A percentile compares a stretch with the other conserved stretches of the same genome.
Conservation (phyloP, 176 grass and related monocot genomes). For the Oryza longistaminata region DNA sequence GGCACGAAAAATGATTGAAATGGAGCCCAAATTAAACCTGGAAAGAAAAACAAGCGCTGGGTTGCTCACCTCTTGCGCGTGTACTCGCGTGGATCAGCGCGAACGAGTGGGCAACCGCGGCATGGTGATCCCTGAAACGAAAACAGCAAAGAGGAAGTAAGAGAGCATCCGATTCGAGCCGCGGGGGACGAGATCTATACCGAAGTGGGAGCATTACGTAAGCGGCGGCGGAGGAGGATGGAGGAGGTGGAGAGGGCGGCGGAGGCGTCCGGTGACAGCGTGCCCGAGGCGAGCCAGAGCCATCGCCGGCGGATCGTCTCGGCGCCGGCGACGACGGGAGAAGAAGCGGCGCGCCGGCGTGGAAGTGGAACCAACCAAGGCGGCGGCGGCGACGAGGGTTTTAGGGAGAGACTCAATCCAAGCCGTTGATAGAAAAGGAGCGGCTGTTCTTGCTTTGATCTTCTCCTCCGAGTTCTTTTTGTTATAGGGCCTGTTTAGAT, state of each 20-base stretch:
- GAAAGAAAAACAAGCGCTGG: background rate
- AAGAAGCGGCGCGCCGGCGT: slow-evolving; percentile 1
- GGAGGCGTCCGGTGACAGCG: slow-evolving; percentile 35
- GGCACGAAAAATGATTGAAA: slow-evolving; percentile 18
- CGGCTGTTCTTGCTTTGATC: background rate
- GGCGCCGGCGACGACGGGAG: slow-evolving; percentile 2
- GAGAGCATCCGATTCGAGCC: background rate
- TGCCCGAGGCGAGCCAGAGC: slow-evolving; percentile 40
- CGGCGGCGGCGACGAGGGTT: slow-evolving; percentile 37
- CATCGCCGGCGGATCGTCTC: slow-evolving; percentile 39
- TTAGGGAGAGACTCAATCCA: background rate
- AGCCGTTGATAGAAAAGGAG: background rate
- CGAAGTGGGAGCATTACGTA: slow-evolving; percentile 25
- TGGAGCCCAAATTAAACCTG: background rate
- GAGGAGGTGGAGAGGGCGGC: slow-evolving; percentile 7
- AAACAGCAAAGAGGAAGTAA: background rate
- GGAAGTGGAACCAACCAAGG: background rate
- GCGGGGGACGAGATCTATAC: slow-evolving; percentile 26
- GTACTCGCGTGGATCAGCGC: background rate
- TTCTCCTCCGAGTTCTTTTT: background rate
- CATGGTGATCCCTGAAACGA: slow-evolving; percentile 24
- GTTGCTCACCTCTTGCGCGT: slow-evolving; percentile 40
- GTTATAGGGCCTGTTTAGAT: too few relatives aligned
- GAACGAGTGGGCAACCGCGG: slow-evolving; percentile 12
- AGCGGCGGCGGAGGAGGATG: background rate